Conservation (phyloP, 1,139 yeast genomes). For the Hanseniaspora uvarum region DNA sequence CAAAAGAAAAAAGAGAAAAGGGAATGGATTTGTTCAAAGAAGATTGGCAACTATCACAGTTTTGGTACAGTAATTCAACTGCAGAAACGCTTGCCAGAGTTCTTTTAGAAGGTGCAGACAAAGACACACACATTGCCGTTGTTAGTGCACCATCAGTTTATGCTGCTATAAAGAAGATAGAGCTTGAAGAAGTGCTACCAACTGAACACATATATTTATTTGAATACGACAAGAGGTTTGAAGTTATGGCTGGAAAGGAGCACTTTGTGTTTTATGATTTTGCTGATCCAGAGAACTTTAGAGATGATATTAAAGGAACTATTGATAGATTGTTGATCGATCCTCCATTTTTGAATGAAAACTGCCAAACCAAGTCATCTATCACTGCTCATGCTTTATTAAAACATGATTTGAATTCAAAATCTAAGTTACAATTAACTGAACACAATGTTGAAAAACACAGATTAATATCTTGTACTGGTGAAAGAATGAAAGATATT, state of each 20-base stretch:
- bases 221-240: conserved; percentile 70
- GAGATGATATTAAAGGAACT: conserved; percentile 47
- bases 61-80: conserved; percentile 73
- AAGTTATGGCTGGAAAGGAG: conserved; percentile 54
- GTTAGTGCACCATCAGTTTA: conserved; percentile 88
- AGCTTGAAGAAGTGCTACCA: conserved; percentile 42
- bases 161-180: conserved; percentile 59
- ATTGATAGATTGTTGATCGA: conserved; percentile 72
- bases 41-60: conserved; percentile 90
- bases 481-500: conserved; percentile 69
- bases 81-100: conserved; percentile 60
- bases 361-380: conserved; percentile 70
- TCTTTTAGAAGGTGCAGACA: conserved; percentile 63
- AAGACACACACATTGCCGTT: conserved; percentile 57
- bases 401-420: conserved; percentile 27
- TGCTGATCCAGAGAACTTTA: conserved; percentile 53
- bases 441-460: conserved; percentile 37
- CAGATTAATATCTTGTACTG: conserved; percentile 65
- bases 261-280: conserved; percentile 68
- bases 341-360: conserved; percentile 76
- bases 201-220: conserved; percentile 61
- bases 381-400: conserved; percentile 56
- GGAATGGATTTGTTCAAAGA: conserved; percentile 66
- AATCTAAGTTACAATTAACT: conserved; percentile 32
- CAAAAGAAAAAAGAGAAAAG: conserved; percentile 28